Percentiles rank a stretch among this genome's conserved stretches.
Conservation (phyloP, 2,329 filamentous ascomycete genomes). For the Stagonosporopsis tanaceti region DNA sequence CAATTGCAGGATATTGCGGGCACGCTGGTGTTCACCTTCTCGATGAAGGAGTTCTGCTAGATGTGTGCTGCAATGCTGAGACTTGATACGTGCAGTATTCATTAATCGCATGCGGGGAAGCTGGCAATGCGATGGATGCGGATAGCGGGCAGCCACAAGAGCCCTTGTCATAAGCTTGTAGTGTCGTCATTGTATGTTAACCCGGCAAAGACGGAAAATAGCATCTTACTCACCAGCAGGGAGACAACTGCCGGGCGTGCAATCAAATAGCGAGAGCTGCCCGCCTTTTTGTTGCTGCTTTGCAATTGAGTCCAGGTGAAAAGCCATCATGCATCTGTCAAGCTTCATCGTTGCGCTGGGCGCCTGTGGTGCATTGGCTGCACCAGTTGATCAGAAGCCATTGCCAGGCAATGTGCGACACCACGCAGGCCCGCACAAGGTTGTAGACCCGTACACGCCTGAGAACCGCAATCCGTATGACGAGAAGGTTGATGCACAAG, state of each 20-base stretch:
- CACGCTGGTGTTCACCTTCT: slow-evolving; percentile 5
- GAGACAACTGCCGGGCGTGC: slow-evolving; percentile 4
- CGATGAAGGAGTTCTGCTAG: slow-evolving; percentile 1
- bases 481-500: slow-evolving; percentile 67
- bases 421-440: slow-evolving; percentile 36
- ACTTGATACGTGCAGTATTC: slow-evolving; percentile 22
- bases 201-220: slow-evolving; percentile 10
- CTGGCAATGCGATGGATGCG: slow-evolving; percentile 8
- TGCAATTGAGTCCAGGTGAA: slow-evolving; percentile 29
- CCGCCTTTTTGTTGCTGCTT: not conserved
- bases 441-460: slow-evolving; percentile 64
- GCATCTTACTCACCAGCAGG: not conserved
- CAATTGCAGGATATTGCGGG: slow-evolving; percentile 38
- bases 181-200: slow-evolving; percentile 52
- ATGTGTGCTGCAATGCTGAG: slow-evolving; percentile 6
- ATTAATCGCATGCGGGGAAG: slow-evolving; percentile 26
- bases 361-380: slow-evolving; percentile 36
- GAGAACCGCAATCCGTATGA: slow-evolving; percentile 69
- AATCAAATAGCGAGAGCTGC: slow-evolving; percentile 6
- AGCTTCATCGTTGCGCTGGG: slow-evolving; percentile 41
- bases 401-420: slow-evolving; percentile 38
- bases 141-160: slow-evolving; percentile 7
- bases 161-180: slow-evolving; percentile 32
- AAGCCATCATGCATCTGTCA: slow-evolving; percentile 39
- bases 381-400: slow-evolving; percentile 50